Conservation (phyloP, 2,329 filamentous ascomycete genomes). For the Colletotrichum lentis region DNA sequence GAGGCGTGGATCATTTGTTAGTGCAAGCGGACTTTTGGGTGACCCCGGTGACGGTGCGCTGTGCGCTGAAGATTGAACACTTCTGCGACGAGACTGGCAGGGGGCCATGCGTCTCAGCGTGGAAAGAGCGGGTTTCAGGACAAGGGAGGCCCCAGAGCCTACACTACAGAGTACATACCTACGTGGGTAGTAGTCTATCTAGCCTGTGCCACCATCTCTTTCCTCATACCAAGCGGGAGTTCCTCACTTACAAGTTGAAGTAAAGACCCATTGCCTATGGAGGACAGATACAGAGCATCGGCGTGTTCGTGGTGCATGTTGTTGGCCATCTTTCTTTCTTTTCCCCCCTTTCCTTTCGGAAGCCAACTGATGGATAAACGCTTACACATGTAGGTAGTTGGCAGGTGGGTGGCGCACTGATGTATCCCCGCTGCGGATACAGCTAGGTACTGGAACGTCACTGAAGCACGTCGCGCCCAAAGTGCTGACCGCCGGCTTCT, state of each 20-base stretch:
- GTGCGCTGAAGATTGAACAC: constrained; percentile 11
- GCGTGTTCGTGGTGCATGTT: no score
- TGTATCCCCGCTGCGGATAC: background rate
- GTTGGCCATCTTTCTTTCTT: background rate
- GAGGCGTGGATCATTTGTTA: constrained; percentile 24
- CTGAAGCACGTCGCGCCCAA: constrained; percentile 15
- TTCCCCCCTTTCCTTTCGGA: background rate
- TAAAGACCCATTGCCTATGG: no score
- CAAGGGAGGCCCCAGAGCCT: constrained; percentile 31
- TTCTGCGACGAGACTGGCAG: constrained; percentile 35
- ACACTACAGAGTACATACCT: no score
- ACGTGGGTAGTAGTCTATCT: no score
- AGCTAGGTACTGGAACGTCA: constrained; percentile 16
- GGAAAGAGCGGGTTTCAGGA: constrained; percentile 39
- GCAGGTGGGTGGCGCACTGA: constrained; percentile 9
- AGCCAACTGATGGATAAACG: background rate
- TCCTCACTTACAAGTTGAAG: no score
- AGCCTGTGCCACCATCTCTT: constrained; percentile 8
- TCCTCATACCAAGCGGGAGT: background rate
- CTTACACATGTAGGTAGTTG: background rate
- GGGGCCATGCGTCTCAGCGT: constrained; percentile 37
- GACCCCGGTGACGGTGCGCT: background rate
- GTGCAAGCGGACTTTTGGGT: constrained; percentile 11
- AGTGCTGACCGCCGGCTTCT: background rate
- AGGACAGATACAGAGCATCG: no score